Evolutionary conservation across 306 rosid genomes (phyloP).

Genomic region (Rubus parviflorus): DNA sequence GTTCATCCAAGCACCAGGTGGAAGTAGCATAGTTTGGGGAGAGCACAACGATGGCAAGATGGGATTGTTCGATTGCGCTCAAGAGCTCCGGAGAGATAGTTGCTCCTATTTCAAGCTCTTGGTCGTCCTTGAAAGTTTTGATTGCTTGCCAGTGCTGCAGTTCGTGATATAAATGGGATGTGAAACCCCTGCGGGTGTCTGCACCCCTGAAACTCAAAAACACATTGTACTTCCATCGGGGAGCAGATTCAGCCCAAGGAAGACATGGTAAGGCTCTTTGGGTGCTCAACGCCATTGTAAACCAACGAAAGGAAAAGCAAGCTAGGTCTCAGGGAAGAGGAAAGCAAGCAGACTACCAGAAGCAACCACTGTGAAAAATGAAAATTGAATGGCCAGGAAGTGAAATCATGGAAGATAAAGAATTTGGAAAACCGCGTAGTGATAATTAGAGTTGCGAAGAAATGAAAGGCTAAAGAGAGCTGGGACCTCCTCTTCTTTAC

Average conservation of each 20-base stretch:
- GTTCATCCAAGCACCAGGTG: constrained; percentile 4
- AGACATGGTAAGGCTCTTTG: no score
- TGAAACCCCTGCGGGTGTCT: constrained; percentile 8
- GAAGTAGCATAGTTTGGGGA: background rate
- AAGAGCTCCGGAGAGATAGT: background rate
- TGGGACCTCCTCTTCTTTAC: no score
- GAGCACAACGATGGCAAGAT: background rate
- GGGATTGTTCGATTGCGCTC: background rate
- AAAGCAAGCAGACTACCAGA: no score
- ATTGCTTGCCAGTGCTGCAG: background rate
- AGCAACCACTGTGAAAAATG: no score
- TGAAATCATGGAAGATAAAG: no score
- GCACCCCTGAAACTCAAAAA: constrained; percentile 7
- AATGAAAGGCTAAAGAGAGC: no score
- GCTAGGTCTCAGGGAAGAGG: no score
- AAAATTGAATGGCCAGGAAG: no score
- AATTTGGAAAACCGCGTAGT: no score
- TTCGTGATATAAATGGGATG: constrained; percentile 1
- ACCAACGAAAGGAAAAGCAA: no score
- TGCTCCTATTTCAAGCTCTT: background rate
- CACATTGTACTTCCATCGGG: background rate
- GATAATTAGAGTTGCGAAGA: no score
- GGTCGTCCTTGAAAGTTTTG: background rate
- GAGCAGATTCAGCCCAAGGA: background rate
- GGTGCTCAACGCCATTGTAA: no score